Conservation (phyloP, 2,329 filamentous ascomycete genomes). For the Dactylonectria macrodidyma region DNA sequence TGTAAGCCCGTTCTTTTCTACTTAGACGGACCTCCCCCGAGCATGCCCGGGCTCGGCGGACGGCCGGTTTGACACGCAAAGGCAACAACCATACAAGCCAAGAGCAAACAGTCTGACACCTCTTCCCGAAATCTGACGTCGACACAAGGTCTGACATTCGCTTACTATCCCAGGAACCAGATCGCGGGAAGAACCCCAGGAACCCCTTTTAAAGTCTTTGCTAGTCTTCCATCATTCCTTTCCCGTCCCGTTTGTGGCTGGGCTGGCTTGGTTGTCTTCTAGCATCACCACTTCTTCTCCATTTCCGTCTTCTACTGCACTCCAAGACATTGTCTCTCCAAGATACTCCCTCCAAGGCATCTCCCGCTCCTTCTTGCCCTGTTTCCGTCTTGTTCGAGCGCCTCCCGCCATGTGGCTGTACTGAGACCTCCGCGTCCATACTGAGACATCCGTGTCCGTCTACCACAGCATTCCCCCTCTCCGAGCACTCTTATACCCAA, state of each 20-base stretch:
- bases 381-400: neutral
- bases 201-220: neutral
- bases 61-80: slow-evolving; percentile 9
- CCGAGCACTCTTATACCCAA: neutral
- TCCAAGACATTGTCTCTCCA: too few relatives aligned
- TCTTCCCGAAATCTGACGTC: neutral
- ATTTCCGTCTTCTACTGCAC: neutral
- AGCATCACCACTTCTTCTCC: neutral
- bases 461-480: neutral
- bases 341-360: neutral
- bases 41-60: slow-evolving; percentile 21
- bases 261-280: neutral
- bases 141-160: too few relatives aligned
- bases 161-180: neutral
- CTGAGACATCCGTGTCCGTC: neutral
- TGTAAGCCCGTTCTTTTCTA: neutral
- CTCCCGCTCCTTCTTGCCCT: neutral
- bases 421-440: neutral
- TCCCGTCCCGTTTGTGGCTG: neutral
- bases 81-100: neutral
- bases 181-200: neutral
- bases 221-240: neutral
- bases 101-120: neutral
- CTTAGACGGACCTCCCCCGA: slow-evolving; percentile 29
- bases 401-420: neutral